Base-by-base conservation (phyloP, 2,329 filamentous ascomycete species). In the Aspergillus alliaceus region DNA sequence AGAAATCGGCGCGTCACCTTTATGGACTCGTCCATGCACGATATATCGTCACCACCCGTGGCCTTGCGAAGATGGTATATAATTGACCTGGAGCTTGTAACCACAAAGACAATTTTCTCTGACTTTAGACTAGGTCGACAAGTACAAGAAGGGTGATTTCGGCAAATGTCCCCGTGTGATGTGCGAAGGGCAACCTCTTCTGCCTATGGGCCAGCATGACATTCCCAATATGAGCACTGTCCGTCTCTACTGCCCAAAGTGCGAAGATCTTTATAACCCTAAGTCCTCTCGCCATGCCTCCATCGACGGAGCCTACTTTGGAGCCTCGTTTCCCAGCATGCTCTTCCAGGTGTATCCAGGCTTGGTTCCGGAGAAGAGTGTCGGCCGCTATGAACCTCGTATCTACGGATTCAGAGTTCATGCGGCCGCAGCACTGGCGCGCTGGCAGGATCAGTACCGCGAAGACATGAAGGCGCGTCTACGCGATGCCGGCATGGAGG, bases 231-330 rank as follows among this genome's bases (percentile, higher is more conserved):
- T 88, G 66, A 96, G 93, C 70, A 88, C 93, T 47, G 95, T 97
- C 64, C 98, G 97, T 77, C 90, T 99, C 53, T 99, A 96, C 84
- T 99, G 95, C 77, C 88, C 90, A 48, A 91, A 92, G 68, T 99
- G 95, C 81, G 95, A 99, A 82, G 95, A 99, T 75, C 89, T 96
- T 58, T 99, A 99, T 83, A 98, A 98, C 78, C 95, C 95, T 44
- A 99, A 99, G 76, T 98, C 95, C 3, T 93, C 91, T 20, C 91
- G 95, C 27, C 95, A 99, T 77, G 92, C 93, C 51, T 85, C 90
- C 58, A 97, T 99, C 69, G 95, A 99, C 73, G 95, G 95, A 62
- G 95, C 95, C 63, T 99, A 98, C 82, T 99, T 99, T 67, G 95
- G 95, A 66, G 93, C 93, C 48, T 96, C 91, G 2, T 99, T 99